A percentile compares a stretch with the other conserved stretches of the same genome.
Conservation (phyloP, 2,329 filamentous ascomycete species). For the Apiospora marii region DNA sequence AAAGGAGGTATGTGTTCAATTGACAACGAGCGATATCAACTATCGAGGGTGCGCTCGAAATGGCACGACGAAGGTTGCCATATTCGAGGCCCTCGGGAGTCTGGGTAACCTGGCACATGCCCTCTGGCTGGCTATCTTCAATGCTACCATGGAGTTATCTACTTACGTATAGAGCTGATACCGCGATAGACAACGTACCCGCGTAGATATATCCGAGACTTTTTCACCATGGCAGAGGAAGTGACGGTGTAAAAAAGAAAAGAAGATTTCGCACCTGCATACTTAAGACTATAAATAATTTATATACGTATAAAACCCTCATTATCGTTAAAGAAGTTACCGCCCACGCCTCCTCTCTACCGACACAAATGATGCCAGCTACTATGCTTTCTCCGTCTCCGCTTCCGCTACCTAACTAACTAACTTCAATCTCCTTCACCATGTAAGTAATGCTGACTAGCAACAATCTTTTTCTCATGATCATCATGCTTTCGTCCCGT, state of each 20-base stretch:
- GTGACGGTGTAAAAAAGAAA: background rate
- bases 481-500: constrained; percentile 19
- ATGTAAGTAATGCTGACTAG: constrained; percentile 21
- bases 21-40: no score
- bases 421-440: constrained; percentile 15
- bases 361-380: constrained; percentile 3
- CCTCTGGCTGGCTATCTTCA: no score
- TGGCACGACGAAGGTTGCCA: no score
- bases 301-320: constrained; percentile 20
- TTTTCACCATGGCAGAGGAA: background rate
- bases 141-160: no score
- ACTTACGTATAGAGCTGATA: background rate
- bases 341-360: background rate
- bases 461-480: constrained; percentile 21
- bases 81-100: no score
- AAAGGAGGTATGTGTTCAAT: background rate
- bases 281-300: constrained; percentile 19
- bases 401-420: background rate
- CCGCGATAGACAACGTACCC: background rate
- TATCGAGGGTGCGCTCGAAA: no score
- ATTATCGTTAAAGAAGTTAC: constrained; percentile 20
- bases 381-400: background rate
- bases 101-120: no score
- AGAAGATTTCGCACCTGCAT: constrained; percentile 17
- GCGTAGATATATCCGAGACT: background rate